phyloP scores from a whole-genome alignment of 768 basidiomycete genomes.

The Vararia minispora region DNA sequence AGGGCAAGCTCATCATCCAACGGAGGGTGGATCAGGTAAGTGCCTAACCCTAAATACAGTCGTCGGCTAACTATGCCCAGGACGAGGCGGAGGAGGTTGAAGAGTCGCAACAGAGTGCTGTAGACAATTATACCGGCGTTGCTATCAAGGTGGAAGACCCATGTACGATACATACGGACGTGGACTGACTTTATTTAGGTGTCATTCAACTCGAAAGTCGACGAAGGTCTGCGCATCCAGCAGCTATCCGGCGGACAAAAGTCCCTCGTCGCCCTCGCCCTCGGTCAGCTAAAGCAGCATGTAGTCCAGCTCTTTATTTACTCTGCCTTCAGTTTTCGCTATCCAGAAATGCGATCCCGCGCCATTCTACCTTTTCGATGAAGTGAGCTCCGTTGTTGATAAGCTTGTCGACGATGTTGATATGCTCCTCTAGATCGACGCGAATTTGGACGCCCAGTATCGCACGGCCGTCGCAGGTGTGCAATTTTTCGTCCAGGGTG shows the following conservation, averaged over 20 bases:
- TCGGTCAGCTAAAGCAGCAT: constrained; percentile 35
- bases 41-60: constrained; percentile 3
- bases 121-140: constrained; percentile 95
- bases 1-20: constrained; percentile 88
- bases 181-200: constrained; percentile 39
- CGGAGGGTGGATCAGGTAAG: constrained; percentile 75
- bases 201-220: constrained; percentile 97
- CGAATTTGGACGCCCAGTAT: constrained; percentile 95
- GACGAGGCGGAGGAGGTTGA: constrained; percentile 64
- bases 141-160: constrained; percentile 68
- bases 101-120: constrained; percentile 58
- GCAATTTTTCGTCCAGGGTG: constrained; percentile 18
- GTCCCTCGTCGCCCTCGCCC: constrained; percentile 90
- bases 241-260: constrained; percentile 98
- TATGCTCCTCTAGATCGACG: constrained; percentile 60
- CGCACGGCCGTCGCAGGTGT: constrained; percentile 91
- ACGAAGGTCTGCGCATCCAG: constrained; percentile 93
- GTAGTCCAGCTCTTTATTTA: constrained; percentile 3
- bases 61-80: constrained; percentile 40
- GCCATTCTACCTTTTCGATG: constrained; percentile 99
- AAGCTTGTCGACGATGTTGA: neutral
- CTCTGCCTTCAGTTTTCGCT: constrained; percentile 64
- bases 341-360: constrained; percentile 99
- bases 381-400: constrained; percentile 32
- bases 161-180: neutral